Base-by-base conservation (phyloP, 2,329 filamentous ascomycete species). In the Lachnellula arida region DNA sequence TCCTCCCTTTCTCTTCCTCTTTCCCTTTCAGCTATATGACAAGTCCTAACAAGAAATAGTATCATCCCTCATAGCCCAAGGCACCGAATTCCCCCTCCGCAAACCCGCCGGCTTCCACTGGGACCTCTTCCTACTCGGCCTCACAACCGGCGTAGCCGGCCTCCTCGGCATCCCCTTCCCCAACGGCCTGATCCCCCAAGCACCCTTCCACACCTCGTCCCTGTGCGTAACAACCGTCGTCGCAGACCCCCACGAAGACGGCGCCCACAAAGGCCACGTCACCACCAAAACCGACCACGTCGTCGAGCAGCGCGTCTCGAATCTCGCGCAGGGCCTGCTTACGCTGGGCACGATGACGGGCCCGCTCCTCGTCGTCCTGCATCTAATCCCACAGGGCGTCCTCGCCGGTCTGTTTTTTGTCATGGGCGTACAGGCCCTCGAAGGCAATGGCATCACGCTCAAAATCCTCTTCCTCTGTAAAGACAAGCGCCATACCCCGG, bases 31-130 rank as follows among this genome's bases (percentile, higher is more conserved):
- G 22, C 32, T 42, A 17, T 40, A 4, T 22, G 47, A 34, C 39
- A 25, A 39, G 11, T 32, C 4, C 35, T 2, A 15, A 23, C 14
- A 15, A 7, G 2, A 5, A 19, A 15, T 58, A 89, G 88, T 92
- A 1, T 92, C 88, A 0, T 91, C 88, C 5, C 80, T 93, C 32
- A 92, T 92, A 53, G 87, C 88, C 11, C 89, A 93, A 68, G 89
- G 88, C 49, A 91, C 87, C 59, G 88, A 93, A 67, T 93, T 91
- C 60, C 89, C 89, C 1, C 81, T 93, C 11, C 80, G 82, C 22
- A 93, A 93, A 67, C 89, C 89, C 3, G 87, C 89, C 46, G 89
- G 89, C 14, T 93, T 93, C 67, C 89, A 93, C 72, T 93, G 89
- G 89, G 89, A 93, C 65, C 71, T 93, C 40, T 92, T 91, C 73